Base-by-base conservation (phyloP, 116 monocot species). In the Zostera marina region DNA sequence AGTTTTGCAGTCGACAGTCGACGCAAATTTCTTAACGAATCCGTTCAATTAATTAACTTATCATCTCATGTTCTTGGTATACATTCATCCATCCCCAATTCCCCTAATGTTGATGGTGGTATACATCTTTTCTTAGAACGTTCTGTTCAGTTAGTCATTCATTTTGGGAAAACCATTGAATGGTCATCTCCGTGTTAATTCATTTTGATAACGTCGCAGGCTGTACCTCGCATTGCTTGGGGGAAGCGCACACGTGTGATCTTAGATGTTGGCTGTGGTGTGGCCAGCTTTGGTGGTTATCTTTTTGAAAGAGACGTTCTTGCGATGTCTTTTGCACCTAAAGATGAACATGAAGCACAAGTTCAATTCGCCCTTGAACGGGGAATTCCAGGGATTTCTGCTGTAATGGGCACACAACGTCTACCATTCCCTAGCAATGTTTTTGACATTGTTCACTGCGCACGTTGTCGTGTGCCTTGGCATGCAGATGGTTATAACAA, bases 261-360 rank as follows among this genome's bases (percentile, higher is more conserved):
- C 24, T 66, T 92, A 22, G 92, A 92, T 74, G 92, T 92, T 61
- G 92, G 92, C 15, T 92, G 92, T 72, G 92, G 92, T 47, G 92
- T 92, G 15, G 92, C 92, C 48, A 87, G 87, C 57, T 92, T 92
- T 66, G 92, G 92, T 49, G 92, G 87, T 14, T 92, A 63, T 60
- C 77, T 92, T 13, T 87, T 92, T 63, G 87, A 87, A 0, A 67
- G 78, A 60, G 92, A 83, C 55, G 78, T 79, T 9, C 68, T 92
- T 47, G 76, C 92, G 23, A 92, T 92, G 92, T 92, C 92, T 20
- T 83, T 92, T 68, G 92, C 92, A 46, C 92, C 92, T 7, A 92
- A 92, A 67, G 92, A 87, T 63, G 92, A 87, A 66, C 92, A 92
- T 60, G 87, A 83, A 64, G 87, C 87, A 15, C 92, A 92, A 66